Evolutionary conservation across 2,329 filamentous ascomycete species (phyloP).

Genomic region (Claviceps citrina): DNA sequence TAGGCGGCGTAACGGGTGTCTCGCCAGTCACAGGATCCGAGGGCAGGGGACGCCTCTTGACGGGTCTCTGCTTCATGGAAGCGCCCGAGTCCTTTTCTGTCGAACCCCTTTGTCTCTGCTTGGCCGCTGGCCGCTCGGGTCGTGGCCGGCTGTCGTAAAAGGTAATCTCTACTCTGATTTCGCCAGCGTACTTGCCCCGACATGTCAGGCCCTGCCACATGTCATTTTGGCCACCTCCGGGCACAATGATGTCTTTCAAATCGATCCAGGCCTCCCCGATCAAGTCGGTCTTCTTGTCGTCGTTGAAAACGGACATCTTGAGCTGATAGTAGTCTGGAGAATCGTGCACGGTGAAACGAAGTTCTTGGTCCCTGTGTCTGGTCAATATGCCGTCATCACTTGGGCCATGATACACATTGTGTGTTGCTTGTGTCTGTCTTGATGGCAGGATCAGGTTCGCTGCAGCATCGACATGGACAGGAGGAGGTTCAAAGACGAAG

Average conservation of each 20-base stretch:
- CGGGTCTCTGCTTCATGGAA: conserved; percentile 35
- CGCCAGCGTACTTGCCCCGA: conserved; percentile 89
- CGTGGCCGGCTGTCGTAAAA: conserved; percentile 86
- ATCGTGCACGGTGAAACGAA: conserved; percentile 91
- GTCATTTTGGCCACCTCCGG: conserved; percentile 85
- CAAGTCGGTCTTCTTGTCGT: conserved; percentile 93
- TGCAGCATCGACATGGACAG: background rate
- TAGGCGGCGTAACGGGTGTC: conserved; percentile 18
- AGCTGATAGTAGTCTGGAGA: conserved; percentile 91
- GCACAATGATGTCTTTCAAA: conserved; percentile 62
- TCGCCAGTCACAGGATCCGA: conserved; percentile 55
- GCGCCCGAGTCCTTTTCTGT: conserved; percentile 22
- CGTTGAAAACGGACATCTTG: conserved; percentile 92
- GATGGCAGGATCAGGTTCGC: background rate
- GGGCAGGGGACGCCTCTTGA: conserved; percentile 75
- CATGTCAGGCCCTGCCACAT: conserved; percentile 79
- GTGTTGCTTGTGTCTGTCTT: too few species aligned
- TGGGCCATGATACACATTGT: too few species aligned
- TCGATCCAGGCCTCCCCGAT: conserved; percentile 91
- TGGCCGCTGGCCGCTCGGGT: conserved; percentile 51
- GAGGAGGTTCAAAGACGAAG: background rate
- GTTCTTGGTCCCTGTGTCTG: conserved; percentile 72
- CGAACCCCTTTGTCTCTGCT: conserved; percentile 29
- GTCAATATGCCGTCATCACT: conserved; percentile 6
- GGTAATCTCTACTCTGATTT: conserved; percentile 87